Conservation (phyloP, 495 filamentous ascomycete genomes). For the Xylaria longipes region DNA sequence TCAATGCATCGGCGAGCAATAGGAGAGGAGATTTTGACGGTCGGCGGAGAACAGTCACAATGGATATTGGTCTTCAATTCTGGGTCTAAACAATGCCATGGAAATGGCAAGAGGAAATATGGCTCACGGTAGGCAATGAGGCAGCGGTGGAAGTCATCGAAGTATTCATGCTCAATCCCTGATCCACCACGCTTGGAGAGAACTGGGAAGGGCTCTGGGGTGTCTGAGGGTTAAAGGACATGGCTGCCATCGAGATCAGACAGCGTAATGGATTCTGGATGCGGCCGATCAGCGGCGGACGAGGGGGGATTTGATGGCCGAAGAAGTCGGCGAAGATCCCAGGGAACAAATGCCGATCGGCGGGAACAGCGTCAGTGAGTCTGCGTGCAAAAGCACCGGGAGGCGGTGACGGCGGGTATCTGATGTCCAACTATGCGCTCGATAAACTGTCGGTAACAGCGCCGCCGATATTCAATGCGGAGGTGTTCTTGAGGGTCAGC, state of each 20-base stretch:
- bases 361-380: constrained; percentile 1
- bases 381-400: background rate
- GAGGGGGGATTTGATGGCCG: constrained; percentile 22
- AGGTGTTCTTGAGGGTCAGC: constrained; percentile 14
- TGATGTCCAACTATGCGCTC: constrained; percentile 2
- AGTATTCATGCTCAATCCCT: constrained; percentile 50
- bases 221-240: constrained; percentile 65
- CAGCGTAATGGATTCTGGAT: constrained; percentile 18
- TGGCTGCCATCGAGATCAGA: constrained; percentile 46
- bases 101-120: background rate
- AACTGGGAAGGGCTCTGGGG: constrained; percentile 64
- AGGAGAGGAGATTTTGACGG: background rate
- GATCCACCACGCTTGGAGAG: constrained; percentile 54
- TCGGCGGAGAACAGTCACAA: background rate
- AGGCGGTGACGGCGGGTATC: constrained; percentile 7
- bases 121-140: constrained; percentile 51
- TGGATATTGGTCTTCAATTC: background rate
- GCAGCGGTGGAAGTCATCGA: constrained; percentile 53
- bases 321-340: constrained; percentile 23
- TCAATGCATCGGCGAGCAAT: constrained; percentile 5
- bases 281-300: constrained; percentile 24
- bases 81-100: background rate
- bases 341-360: constrained; percentile 17
- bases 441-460: background rate
- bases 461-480: background rate